Conservation (phyloP, 2,329 filamentous ascomycete species). For the Hymenoscyphus fraxineus region DNA sequence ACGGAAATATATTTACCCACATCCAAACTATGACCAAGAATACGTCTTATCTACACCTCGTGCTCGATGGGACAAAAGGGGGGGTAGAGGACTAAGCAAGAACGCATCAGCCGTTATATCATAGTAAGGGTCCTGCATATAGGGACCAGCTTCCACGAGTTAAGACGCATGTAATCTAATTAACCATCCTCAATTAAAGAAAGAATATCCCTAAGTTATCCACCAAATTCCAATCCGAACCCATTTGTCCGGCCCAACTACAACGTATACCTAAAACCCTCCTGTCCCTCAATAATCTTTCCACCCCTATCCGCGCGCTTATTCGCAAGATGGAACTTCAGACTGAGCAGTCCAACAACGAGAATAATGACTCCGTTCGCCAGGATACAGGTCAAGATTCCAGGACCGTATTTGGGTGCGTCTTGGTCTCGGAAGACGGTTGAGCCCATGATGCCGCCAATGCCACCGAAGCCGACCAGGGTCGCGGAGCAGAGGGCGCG, state of each 20-base stretch:
- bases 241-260: background rate
- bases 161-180: too few relatives aligned
- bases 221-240: too few relatives aligned
- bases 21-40: too few relatives aligned
- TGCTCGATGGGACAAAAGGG: background rate
- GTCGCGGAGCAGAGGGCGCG: constrained; percentile 74
- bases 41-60: background rate
- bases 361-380: constrained; percentile 30
- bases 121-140: background rate
- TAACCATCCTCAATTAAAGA: too few relatives aligned
- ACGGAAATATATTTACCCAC: too few relatives aligned
- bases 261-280: constrained; percentile 35
- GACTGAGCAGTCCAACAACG: constrained; percentile 26
- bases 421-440: constrained; percentile 65
- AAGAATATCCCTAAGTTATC: too few relatives aligned
- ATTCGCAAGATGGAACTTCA: constrained; percentile 35
- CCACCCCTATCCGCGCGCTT: constrained; percentile 34
- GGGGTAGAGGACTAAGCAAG: background rate
- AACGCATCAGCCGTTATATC: background rate
- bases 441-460: constrained; percentile 74
- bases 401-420: constrained; percentile 44
- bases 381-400: constrained; percentile 26
- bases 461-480: constrained; percentile 70
- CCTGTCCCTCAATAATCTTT: constrained; percentile 35
- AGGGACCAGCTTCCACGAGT: too few relatives aligned